Evolutionary conservation across 1,284 basidiomycete species (phyloP).

Genomic region (Spongiforma sp.): DNA sequence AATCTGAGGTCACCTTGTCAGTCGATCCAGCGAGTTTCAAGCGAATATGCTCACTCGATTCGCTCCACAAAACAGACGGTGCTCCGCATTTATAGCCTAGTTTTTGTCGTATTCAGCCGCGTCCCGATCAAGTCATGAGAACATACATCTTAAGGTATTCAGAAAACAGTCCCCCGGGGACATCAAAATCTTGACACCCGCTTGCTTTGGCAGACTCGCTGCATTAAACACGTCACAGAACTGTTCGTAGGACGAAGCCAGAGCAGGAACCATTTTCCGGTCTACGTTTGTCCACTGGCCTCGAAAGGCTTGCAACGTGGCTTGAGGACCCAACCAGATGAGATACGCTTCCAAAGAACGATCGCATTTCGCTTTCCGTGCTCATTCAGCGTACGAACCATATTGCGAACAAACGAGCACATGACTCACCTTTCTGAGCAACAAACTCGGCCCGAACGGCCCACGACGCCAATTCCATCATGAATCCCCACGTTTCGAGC

Average conservation of each 20-base stretch:
- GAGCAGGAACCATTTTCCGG: conserved; percentile 11
- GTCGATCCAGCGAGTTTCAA: background rate
- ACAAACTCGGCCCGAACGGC: conserved; percentile 16
- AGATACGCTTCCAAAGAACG: conserved; percentile 16
- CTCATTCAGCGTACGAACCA: background rate
- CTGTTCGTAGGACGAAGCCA: conserved; percentile 16
- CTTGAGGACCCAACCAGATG: conserved; percentile 20
- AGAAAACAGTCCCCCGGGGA: background rate
- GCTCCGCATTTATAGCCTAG: conserved; percentile 13
- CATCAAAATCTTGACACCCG: conserved; percentile 2
- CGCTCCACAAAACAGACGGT: conserved; percentile 12
- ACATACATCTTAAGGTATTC: conserved; percentile 12
- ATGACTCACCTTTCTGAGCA: conserved; percentile 14
- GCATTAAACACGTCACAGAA: conserved; percentile 16
- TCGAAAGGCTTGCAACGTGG: conserved; percentile 19
- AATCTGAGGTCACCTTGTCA: conserved; percentile 12
- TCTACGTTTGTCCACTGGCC: conserved; percentile 12
- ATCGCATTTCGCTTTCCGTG: conserved; percentile 2
- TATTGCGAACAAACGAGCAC: accelerated
- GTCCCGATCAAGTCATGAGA: background rate
- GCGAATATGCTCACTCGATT: conserved; percentile 15
- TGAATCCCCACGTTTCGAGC: conserved; percentile 16
- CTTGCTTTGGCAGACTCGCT: background rate
- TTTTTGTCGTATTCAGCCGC: background rate
- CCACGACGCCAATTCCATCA: conserved; percentile 19